These are phyloP conservation scores for Phytopythium ostracodes DNA, from an alignment of 352 stramenopile species.

Conservation along the genomic window DNA sequence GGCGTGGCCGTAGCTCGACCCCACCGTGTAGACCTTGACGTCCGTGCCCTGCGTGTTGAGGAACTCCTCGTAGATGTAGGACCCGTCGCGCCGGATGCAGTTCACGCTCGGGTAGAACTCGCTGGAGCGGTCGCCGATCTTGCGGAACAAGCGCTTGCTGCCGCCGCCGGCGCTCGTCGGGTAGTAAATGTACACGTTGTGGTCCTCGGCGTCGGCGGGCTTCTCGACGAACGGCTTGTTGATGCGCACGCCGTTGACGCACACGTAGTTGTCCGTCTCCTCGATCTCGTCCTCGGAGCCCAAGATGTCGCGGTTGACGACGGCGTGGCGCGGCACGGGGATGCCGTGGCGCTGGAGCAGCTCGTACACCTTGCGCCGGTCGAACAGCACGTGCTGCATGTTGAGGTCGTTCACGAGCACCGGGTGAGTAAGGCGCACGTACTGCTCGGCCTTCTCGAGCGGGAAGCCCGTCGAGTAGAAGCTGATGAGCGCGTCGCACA, in stretches of 20 bases:
- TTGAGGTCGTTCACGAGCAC: conserved; percentile 98
- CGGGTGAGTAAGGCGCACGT: conserved; percentile 93
- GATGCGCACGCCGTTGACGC: conserved; percentile 94
- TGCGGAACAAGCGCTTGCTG: conserved; percentile 98
- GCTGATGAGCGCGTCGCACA: conserved; percentile 97
- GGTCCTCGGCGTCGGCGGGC: conserved; percentile 98
- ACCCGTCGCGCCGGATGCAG: conserved; percentile 92
- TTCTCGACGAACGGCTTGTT: conserved; percentile 99
- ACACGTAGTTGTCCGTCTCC: conserved; percentile 81
- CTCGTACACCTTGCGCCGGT: conserved; percentile 95
- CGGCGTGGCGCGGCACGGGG: conserved; percentile 94
- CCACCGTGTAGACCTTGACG: conserved; percentile 99
- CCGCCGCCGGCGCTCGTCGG: conserved; percentile 95
- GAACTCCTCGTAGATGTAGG: conserved; percentile 98
- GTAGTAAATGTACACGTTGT: conserved; percentile 99
- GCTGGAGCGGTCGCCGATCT: conserved; percentile 91
- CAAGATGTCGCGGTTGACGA: conserved; percentile 92
- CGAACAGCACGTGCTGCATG: conserved; percentile 96
- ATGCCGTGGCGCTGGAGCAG: conserved; percentile 93
- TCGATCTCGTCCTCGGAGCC: conserved; percentile 59
- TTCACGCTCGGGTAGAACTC: conserved; percentile 98
- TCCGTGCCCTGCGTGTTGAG: conserved; percentile 99
- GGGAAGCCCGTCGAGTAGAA: conserved; percentile 99
- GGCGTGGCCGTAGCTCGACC: conserved; percentile 97
- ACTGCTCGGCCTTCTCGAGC: conserved; percentile 95